phyloP scores from a whole-genome alignment of 108 stramenopile species.

The Chaetoceros muelleri region DNA sequence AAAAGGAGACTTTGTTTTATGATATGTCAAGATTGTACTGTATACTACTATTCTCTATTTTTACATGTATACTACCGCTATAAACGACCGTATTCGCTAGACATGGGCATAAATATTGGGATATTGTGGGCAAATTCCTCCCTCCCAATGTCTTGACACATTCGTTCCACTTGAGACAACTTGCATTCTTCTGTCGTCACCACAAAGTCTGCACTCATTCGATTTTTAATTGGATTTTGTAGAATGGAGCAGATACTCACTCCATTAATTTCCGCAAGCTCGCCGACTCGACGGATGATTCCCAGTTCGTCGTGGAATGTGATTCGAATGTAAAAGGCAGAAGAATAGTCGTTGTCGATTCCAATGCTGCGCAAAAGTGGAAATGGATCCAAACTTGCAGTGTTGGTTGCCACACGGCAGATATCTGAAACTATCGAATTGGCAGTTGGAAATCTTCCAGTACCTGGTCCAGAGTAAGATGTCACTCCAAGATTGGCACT shows the following conservation, averaged over 20 bases:
- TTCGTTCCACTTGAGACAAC: conserved; percentile 31
- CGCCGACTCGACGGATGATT: conserved; percentile 67
- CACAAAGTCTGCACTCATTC: conserved; percentile 61
- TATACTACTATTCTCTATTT: neutral
- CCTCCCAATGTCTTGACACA: conserved; percentile 40
- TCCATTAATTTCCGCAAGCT: conserved; percentile 68
- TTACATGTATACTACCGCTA: too few relatives aligned
- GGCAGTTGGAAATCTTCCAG: conserved; percentile 90
- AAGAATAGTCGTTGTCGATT: conserved; percentile 58
- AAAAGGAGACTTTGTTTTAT: neutral
- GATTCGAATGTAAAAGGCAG: conserved; percentile 79
- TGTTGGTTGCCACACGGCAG: conserved; percentile 53
- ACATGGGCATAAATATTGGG: conserved; percentile 52
- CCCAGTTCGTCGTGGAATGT: conserved; percentile 68
- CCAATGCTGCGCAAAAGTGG: conserved; percentile 18
- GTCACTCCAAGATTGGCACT: conserved; percentile 65
- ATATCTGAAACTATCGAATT: conserved; percentile 91
- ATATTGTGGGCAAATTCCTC: conserved; percentile 41
- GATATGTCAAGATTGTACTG: neutral
- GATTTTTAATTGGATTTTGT: conserved; percentile 72
- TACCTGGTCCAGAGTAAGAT: conserved; percentile 76
- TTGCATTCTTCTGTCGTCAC: conserved; percentile 70
- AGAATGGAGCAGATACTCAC: conserved; percentile 71
- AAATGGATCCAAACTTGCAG: conserved; percentile 13
- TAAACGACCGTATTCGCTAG: too few relatives aligned